Evolutionary conservation across 208 protist species (phyloP).

Genomic region (Endotrypanum monterogeii): DNA sequence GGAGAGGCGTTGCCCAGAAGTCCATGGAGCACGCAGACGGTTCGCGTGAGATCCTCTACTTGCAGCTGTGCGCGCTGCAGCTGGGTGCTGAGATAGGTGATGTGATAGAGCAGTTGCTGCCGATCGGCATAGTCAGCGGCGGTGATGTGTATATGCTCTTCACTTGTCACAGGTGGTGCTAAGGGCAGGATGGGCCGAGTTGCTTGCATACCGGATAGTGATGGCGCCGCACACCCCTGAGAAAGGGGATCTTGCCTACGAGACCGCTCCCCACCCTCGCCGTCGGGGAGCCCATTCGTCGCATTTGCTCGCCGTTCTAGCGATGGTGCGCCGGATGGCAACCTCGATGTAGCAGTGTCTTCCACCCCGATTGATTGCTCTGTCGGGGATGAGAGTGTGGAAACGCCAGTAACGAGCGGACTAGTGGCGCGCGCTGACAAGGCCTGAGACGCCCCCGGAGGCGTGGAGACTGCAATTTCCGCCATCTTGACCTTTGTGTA

Average conservation of each 20-base stretch:
- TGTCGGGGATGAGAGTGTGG: slow-evolving; percentile 21
- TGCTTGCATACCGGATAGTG: not conserved
- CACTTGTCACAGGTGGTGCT: not conserved
- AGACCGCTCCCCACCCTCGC: not conserved
- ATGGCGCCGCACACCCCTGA: not conserved
- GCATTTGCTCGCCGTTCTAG: not conserved
- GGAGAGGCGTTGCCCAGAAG: not conserved
- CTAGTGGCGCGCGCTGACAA: slow-evolving; percentile 15
- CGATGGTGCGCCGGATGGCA: not conserved
- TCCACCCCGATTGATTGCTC: slow-evolving; percentile 9
- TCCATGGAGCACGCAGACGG: slow-evolving; percentile 47
- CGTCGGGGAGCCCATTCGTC: slow-evolving; percentile 14
- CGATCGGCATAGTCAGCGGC: slow-evolving; percentile 81
- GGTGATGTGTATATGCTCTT: slow-evolving; percentile 35
- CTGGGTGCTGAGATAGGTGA: slow-evolving; percentile 84
- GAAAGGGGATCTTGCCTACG: not conserved
- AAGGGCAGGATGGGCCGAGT: not conserved
- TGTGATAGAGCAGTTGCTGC: slow-evolving; percentile 79
- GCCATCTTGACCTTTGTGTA: slow-evolving; percentile 12
- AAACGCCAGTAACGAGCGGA: slow-evolving; percentile 16
- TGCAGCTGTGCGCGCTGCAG: slow-evolving; percentile 79
- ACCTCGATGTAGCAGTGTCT: slow-evolving; percentile 2
- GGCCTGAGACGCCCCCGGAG: slow-evolving; percentile 8
- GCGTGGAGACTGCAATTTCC: slow-evolving; percentile 17
- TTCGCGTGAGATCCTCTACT: slow-evolving; percentile 57